Evolutionary conservation across 2,329 filamentous ascomycete genomes (phyloP), one percentile per base, ranked within the genome.

Genomic region (Trichoderma aggressivum): DNA sequence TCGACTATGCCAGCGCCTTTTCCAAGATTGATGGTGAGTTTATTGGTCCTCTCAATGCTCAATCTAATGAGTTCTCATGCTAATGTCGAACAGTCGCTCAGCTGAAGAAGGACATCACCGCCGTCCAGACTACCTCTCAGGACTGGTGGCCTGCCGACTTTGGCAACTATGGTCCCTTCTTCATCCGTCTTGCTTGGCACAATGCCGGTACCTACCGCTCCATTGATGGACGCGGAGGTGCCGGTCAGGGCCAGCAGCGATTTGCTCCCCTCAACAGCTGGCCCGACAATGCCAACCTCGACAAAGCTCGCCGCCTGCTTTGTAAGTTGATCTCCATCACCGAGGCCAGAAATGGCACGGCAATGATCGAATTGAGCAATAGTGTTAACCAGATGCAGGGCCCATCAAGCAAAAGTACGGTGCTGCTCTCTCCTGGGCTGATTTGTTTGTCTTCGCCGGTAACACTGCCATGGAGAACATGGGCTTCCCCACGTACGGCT

Each of bases 391-490:
- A 50, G 12, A 1, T 26, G 0, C 16, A 78, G 76, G 77, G 90
- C 91, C 92, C 71, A 89, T 94, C 83, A 94, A 94, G 87, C 91
- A 93, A 77, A 94, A 94, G 86, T 94, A 94, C 74, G 91, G 91
- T 79, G 89, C 88, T 85, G 92, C 91, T 84, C 91, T 94, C 82
- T 94, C 91, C 0, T 94, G 91, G 91, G 89, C 91, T 26, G 91
- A 94, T 78, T 81, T 94, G 72, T 81, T 91, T 61, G 85, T 93
- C 71, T 86, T 93, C 68, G 88, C 90, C 36, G 91, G 92, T 74
- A 93, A 94, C 80, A 91, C 93, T 16, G 91, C 91, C 66, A 86
- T 94, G 74, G 92, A 94, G 82, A 88, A 87, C 74, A 93, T 92
- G 90, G 91, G 90, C 73, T 87, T 91, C 82, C 87, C 89, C 81